A percentile compares a stretch with the other conserved stretches of the same genome.
phyloP scores from a whole-genome alignment of 2,329 filamentous ascomycete species.

The Fusarium keratoplasticum region DNA sequence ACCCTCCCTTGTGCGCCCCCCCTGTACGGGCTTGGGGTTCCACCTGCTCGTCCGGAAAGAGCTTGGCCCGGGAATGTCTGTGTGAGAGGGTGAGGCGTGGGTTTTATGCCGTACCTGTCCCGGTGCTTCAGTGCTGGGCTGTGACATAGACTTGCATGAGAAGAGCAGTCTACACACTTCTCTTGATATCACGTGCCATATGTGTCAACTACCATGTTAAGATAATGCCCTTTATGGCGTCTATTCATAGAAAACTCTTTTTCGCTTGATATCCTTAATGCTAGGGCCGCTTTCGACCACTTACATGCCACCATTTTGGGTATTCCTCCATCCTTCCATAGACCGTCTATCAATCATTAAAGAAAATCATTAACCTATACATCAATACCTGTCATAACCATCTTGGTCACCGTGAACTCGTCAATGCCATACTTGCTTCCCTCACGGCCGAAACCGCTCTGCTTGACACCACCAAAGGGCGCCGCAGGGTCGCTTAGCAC shows the following conservation, averaged over 20 bases:
- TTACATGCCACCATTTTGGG: conserved; percentile 22
- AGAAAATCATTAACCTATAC: conserved; percentile 13
- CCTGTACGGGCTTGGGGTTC: not conserved
- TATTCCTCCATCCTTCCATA: conserved; percentile 32
- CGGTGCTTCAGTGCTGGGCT: not conserved
- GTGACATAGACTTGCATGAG: not conserved
- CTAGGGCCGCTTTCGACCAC: not conserved
- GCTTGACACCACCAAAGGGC: conserved; percentile 81
- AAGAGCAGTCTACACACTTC: not conserved
- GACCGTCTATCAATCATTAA: conserved; percentile 6
- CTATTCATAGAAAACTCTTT: not conserved
- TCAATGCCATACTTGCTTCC: conserved; percentile 79
- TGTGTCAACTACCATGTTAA: not conserved
- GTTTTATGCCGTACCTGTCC: not conserved
- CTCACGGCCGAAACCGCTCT: conserved; percentile 81
- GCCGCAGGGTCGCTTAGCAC: conserved; percentile 64
- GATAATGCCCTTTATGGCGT: not conserved
- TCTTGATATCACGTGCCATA: not conserved
- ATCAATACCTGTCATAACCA: conserved; percentile 49
- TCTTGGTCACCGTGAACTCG: conserved; percentile 78
- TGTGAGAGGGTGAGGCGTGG: not conserved
- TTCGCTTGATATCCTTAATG: conserved; percentile 1
- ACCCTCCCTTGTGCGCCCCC: not conserved
- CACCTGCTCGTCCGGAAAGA: conserved; percentile 6
- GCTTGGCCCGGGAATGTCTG: not conserved